phyloP scores from a whole-genome alignment of 331 rosid species.

The Stylosanthes scabra region DNA sequence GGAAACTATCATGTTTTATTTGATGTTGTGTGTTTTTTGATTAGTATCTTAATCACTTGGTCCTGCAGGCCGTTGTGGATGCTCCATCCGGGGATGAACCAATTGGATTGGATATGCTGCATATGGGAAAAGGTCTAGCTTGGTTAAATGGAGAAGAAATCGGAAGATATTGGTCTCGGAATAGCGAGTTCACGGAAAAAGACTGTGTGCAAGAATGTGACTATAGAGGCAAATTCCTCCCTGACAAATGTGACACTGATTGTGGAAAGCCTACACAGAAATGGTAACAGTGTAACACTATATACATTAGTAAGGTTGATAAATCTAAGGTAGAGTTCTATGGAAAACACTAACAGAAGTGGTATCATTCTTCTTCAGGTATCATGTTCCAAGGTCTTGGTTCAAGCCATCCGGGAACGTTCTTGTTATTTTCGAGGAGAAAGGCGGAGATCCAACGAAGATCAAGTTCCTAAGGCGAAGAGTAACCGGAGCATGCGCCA shows the following conservation, averaged over 20 bases:
- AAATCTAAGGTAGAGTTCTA: not conserved
- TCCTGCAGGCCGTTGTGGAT: slow-evolving; percentile 72
- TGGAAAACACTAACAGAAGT: slow-evolving; percentile 13
- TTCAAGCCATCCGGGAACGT: slow-evolving; percentile 89
- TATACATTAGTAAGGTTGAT: not conserved
- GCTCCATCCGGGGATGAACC: slow-evolving; percentile 86
- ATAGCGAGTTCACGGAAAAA: slow-evolving; percentile 55
- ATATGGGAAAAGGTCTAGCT: slow-evolving; percentile 97
- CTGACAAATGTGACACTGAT: slow-evolving; percentile 86
- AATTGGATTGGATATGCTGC: slow-evolving; percentile 87
- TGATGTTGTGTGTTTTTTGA: slow-evolving; percentile 11
- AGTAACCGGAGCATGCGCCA: slow-evolving; percentile 61
- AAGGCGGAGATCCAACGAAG: slow-evolving; percentile 83
- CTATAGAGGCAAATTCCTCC: slow-evolving; percentile 84
- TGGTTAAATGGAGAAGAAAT: slow-evolving; percentile 99
- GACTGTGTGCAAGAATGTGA: slow-evolving; percentile 81
- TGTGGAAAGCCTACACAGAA: slow-evolving; percentile 95
- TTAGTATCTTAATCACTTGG: slow-evolving; percentile 24
- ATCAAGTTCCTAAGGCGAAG: slow-evolving; percentile 65
- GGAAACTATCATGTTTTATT: slow-evolving; percentile 41
- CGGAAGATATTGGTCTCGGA: slow-evolving; percentile 97
- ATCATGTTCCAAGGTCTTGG: slow-evolving; percentile 97
- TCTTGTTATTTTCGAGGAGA: slow-evolving; percentile 90
- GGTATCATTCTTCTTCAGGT: slow-evolving; percentile 52
- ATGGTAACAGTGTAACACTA: slow-evolving; percentile 74